A percentile compares a stretch with the other conserved stretches of the same genome.
Conservation (phyloP, 768 basidiomycete species). For the Xanthoconium purpureum region DNA sequence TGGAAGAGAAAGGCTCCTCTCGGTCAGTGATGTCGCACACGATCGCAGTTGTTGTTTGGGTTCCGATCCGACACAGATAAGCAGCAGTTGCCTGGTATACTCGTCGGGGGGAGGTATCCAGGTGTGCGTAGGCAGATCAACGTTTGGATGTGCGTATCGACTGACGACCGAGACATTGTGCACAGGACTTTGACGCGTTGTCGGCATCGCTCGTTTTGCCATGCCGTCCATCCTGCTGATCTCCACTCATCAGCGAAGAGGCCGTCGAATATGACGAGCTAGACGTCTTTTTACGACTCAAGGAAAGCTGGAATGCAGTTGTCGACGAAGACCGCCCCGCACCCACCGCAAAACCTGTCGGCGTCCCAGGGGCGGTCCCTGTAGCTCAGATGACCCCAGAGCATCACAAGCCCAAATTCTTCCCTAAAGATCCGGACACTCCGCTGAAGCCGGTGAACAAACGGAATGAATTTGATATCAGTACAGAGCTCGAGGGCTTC, state of each 20-base stretch:
- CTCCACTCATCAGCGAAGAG: conserved; percentile 58
- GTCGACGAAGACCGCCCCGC: conserved; percentile 60
- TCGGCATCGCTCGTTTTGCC: conserved; percentile 35
- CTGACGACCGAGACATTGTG: conserved; percentile 4
- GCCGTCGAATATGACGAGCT: conserved; percentile 80
- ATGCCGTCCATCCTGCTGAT: conserved; percentile 1
- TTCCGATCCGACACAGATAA: conserved; percentile 50
- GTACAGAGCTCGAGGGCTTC: conserved; percentile 64
- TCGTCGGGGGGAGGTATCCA: conserved; percentile 71
- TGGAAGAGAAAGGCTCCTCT: conserved; percentile 81
- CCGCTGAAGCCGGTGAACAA: conserved; percentile 59
- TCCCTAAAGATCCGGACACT: conserved; percentile 42
- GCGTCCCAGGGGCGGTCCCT: conserved; percentile 74
- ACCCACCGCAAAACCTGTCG: conserved; percentile 59
- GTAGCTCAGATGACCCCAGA: conserved; percentile 82
- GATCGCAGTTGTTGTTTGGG: not conserved
- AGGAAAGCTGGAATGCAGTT: conserved; percentile 61
- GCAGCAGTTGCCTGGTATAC: conserved; percentile 80
- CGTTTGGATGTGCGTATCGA: not conserved
- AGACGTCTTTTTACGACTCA: conserved; percentile 64
- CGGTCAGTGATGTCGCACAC: conserved; percentile 37
- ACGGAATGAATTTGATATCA: conserved; percentile 57
- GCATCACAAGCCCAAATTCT: conserved; percentile 56
- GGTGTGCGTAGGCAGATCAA: conserved; percentile 52
- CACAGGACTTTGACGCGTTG: conserved; percentile 72